Conservation (phyloP, 768 basidiomycete species). For the Tricholomella constricta region DNA sequence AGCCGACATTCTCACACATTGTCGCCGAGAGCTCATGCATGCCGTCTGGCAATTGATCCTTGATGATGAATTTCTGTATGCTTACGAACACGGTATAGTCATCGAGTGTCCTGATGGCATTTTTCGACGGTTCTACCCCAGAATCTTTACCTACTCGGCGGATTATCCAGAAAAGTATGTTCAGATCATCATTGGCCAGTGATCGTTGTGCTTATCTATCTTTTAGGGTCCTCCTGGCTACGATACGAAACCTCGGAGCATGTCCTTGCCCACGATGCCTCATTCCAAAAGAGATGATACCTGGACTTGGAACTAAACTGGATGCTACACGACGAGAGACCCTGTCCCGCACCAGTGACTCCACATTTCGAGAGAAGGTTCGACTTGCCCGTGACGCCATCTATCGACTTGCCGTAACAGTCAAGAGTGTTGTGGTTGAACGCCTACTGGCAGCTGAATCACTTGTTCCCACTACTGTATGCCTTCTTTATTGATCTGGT, state of each 20-base stretch:
- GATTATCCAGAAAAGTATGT: slow-evolving; percentile 35
- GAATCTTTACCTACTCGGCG: slow-evolving; percentile 32
- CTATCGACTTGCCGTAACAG: background rate
- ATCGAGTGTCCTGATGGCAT: slow-evolving; percentile 23
- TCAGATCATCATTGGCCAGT: background rate
- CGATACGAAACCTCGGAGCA: slow-evolving; percentile 17
- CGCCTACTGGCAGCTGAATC: background rate
- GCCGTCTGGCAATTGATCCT: slow-evolving; percentile 25
- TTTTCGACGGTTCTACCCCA: slow-evolving; percentile 23
- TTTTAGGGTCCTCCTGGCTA: slow-evolving; percentile 21
- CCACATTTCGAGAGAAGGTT: background rate
- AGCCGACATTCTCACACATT: slow-evolving; percentile 14
- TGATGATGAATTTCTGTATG: slow-evolving; percentile 25
- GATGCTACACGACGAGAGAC: background rate
- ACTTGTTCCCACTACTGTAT: background rate
- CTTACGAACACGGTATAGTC: slow-evolving; percentile 26
- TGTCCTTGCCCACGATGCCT: slow-evolving; percentile 23
- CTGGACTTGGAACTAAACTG: slow-evolving; percentile 6
- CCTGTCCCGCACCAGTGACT: slow-evolving; percentile 7
- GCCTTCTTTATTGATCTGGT: no score
- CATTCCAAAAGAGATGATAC: slow-evolving; percentile 7
- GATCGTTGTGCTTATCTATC: background rate
- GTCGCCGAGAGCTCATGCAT: slow-evolving; percentile 29
- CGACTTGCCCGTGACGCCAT: background rate
- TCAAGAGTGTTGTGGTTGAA: background rate